Evolutionary conservation across 2,329 filamentous ascomycete genomes (phyloP).

Genomic region (Calonectria naviculata): DNA sequence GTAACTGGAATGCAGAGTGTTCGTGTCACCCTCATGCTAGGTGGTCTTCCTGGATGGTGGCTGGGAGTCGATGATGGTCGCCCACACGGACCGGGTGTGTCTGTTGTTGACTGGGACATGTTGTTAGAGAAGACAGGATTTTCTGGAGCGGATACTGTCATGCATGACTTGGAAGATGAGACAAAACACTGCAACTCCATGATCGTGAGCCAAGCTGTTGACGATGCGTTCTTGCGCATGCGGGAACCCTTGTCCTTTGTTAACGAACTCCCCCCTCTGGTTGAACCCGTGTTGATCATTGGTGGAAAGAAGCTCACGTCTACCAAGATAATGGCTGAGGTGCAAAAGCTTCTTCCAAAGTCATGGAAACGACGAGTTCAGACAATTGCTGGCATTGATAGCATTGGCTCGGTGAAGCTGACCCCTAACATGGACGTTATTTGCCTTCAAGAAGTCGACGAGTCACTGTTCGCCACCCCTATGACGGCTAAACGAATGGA

Average conservation of each 20-base stretch:
- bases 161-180: constrained; percentile 15
- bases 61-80: constrained; percentile 20
- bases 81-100: constrained; percentile 3
- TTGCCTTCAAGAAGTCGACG: constrained; percentile 19
- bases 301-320: constrained; percentile 17
- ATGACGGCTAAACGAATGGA: constrained; percentile 12
- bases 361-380: constrained; percentile 18
- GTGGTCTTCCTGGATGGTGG: constrained; percentile 24
- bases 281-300: constrained; percentile 13
- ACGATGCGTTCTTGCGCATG: constrained; percentile 17
- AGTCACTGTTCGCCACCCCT: constrained; percentile 19
- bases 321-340: constrained; percentile 14
- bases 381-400: constrained; percentile 2
- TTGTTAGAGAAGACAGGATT: constrained; percentile 20
- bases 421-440: constrained; percentile 16
- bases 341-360: constrained; percentile 16
- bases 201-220: constrained; percentile 18
- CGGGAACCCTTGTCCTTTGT: constrained; percentile 16
- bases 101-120: constrained; percentile 17
- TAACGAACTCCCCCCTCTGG: constrained; percentile 7
- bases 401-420: constrained; percentile 6
- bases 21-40: constrained; percentile 13
- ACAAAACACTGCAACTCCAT: constrained; percentile 22
- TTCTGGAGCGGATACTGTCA: constrained; percentile 18
- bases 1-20: constrained; percentile 24